Evolutionary conservation across 2,329 filamentous ascomycete species (phyloP), one percentile per base, ranked within the genome.

Genomic region (Diaporthe helianthi): DNA sequence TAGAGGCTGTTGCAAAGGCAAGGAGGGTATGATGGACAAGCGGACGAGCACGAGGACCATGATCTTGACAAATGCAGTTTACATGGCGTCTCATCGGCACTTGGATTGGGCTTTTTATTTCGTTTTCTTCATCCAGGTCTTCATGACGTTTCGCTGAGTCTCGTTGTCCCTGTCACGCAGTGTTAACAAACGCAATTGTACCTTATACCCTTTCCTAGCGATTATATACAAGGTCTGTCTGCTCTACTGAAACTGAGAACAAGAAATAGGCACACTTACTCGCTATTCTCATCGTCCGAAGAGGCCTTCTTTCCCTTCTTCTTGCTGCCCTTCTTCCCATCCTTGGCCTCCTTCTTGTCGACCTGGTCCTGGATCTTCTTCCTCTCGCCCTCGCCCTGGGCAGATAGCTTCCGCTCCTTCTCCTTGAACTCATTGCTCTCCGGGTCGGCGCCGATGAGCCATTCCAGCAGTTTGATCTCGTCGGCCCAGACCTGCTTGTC

Each of bases 381-480:
- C 65, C 96, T 85, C 81, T 97, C 93, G 12, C 82, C 83, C 22
- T 83, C 84, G 0, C 96, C 96, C 76, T 87, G 83, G 46, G 86
- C 88, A 69, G 91, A 86, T 73, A 98, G 78, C 61, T 88, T 84
- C 69, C 80, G 78, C 73, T 93, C 93, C 65, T 93, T 80, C 15
- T 83, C 79, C 73, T 80, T 82, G 77, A 98, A 98, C 74, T 92
- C 90, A 10, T 90, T 84, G n/a, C 87, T 84, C 44, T 93, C 91
- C 0, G 88, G 78, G 77, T 98, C 92, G 88, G 94, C 93, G 9
- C 90, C 95, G 49, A 98, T 91, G 63, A 99, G 83, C 54, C 89
- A 89, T 81, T 99, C 96, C 6, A 99, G 86, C 72, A 98, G 83
- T 83, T 98, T 98, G 80, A 99, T 98, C 82, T 99, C 96, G 54